Conservation (phyloP, 2,329 filamentous ascomycete species). For the Penicillium sp. region DNA sequence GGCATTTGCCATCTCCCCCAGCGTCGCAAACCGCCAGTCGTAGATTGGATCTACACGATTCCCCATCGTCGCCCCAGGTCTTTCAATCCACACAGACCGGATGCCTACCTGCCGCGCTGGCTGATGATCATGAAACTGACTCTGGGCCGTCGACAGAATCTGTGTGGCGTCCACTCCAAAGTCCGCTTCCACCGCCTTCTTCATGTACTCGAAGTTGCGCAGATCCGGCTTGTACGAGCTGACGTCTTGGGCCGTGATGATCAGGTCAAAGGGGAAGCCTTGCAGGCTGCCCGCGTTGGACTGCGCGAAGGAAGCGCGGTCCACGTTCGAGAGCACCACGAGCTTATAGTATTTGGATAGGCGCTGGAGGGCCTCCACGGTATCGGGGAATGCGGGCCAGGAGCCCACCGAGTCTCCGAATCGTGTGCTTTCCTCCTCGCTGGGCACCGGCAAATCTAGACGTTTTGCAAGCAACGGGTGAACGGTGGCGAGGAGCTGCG, state of each 20-base stretch:
- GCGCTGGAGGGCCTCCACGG: conserved; percentile 51
- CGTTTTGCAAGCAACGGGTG: conserved; percentile 37
- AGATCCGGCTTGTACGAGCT: conserved; percentile 67
- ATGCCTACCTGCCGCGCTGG: conserved; percentile 62
- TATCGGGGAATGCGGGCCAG: conserved; percentile 60
- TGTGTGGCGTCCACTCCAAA: conserved; percentile 57
- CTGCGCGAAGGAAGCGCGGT: conserved; percentile 50
- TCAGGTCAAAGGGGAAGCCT: conserved; percentile 57
- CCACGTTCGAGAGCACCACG: conserved; percentile 58
- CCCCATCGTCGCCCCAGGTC: conserved; percentile 41
- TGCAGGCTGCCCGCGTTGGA: conserved; percentile 51
- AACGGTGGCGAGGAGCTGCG: conserved; percentile 54
- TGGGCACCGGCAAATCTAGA: conserved; percentile 22
- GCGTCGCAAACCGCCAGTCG: conserved; percentile 58
- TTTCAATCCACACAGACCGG: conserved; percentile 62
- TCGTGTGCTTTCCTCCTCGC: conserved; percentile 37
- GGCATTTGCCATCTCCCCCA: conserved; percentile 61
- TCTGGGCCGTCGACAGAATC: conserved; percentile 67
- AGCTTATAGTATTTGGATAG: conserved; percentile 54
- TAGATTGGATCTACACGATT: conserved; percentile 43
- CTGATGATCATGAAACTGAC: conserved; percentile 64
- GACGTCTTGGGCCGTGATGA: conserved; percentile 69
- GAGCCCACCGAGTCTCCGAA: conserved; percentile 51
- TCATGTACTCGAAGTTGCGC: conserved; percentile 65
- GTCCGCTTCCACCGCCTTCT: conserved; percentile 52